Percentiles rank a stretch among this genome's conserved stretches.
These are phyloP conservation scores for Tylopilus sp. DNA, from an alignment of 1,284 basidiomycete genomes.

Conservation along the genomic window DNA sequence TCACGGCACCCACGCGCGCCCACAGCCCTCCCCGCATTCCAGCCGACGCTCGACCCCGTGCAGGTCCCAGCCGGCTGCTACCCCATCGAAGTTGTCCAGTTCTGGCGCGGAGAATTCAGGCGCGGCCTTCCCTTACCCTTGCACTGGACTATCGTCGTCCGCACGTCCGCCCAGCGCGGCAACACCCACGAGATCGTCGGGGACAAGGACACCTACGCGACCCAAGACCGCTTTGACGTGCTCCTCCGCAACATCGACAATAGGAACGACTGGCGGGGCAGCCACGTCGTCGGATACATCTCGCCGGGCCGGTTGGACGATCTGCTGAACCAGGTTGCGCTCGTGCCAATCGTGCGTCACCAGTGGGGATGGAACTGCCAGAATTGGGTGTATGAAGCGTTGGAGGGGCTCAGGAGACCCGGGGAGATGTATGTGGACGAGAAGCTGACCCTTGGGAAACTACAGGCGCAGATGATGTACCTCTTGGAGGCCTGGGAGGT, in stretches of 20 bases:
- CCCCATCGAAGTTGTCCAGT: constrained; percentile 30
- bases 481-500: constrained; percentile 17
- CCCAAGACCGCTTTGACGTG: constrained; percentile 15
- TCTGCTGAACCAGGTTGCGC: constrained; percentile 13
- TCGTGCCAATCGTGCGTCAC: constrained; percentile 10
- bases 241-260: background rate
- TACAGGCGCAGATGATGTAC: constrained; percentile 13
- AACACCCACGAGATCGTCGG: constrained; percentile 31
- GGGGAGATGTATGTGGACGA: constrained; percentile 12
- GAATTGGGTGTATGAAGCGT: constrained; percentile 18
- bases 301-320: constrained; percentile 9
- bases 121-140: constrained; percentile 13
- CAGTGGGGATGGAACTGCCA: constrained; percentile 15
- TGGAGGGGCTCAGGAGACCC: constrained; percentile 3
- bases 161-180: constrained; percentile 15
- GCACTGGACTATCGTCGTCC: constrained; percentile 31
- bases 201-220: constrained; percentile 24
- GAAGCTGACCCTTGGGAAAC: constrained; percentile 6
- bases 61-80: constrained; percentile 19
- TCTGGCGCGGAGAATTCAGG: constrained; percentile 21
- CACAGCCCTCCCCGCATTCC: background rate
- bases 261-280: constrained; percentile 15
- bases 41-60: constrained; percentile 13
- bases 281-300: constrained; percentile 20
- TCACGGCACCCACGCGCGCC: background rate